These are phyloP conservation scores for Fusarium decemcellulare DNA, from an alignment of 2,329 filamentous ascomycete species.

Conservation along the genomic window DNA sequence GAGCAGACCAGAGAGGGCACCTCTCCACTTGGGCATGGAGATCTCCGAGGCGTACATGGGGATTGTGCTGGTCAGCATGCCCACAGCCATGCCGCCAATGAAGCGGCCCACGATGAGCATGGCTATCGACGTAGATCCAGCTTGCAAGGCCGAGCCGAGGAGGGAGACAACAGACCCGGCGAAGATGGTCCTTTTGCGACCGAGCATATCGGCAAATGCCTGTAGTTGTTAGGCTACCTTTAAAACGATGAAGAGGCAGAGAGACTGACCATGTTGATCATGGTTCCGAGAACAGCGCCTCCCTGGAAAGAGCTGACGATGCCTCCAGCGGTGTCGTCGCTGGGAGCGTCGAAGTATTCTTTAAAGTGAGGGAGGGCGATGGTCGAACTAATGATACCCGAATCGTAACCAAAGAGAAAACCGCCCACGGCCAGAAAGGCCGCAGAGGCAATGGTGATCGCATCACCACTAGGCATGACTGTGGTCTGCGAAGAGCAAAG, in stretches of 20 bases:
- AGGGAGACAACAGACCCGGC: slow-evolving; percentile 48
- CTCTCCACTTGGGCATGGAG: slow-evolving; percentile 55
- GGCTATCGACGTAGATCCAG: slow-evolving; percentile 47
- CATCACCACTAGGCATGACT: slow-evolving; percentile 26
- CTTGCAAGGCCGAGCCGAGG: slow-evolving; percentile 50
- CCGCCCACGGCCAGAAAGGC: slow-evolving; percentile 46
- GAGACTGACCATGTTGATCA: slow-evolving; percentile 46
- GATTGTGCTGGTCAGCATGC: slow-evolving; percentile 61
- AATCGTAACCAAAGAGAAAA: slow-evolving; percentile 62
- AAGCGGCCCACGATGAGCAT: slow-evolving; percentile 66
- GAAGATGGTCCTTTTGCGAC: slow-evolving; percentile 50
- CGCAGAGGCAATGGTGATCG: slow-evolving; percentile 40
- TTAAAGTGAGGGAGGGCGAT: slow-evolving; percentile 50
- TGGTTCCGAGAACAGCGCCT: slow-evolving; percentile 45
- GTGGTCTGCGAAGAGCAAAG: background rate
- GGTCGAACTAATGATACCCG: slow-evolving; percentile 58
- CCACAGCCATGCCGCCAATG: slow-evolving; percentile 64
- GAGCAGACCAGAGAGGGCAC: slow-evolving; percentile 56
- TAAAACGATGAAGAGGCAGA: background rate
- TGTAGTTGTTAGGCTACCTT: slow-evolving; percentile 5
- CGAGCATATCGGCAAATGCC: slow-evolving; percentile 48
- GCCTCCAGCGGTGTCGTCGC: slow-evolving; percentile 41
- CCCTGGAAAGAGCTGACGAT: slow-evolving; percentile 48
- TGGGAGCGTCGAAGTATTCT: slow-evolving; percentile 58
- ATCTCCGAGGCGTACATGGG: slow-evolving; percentile 63